Evolutionary conservation across 225 moss, liverwort and hornwort species (phyloP).

Genomic region (Thuidium tamariscinum): DNA sequence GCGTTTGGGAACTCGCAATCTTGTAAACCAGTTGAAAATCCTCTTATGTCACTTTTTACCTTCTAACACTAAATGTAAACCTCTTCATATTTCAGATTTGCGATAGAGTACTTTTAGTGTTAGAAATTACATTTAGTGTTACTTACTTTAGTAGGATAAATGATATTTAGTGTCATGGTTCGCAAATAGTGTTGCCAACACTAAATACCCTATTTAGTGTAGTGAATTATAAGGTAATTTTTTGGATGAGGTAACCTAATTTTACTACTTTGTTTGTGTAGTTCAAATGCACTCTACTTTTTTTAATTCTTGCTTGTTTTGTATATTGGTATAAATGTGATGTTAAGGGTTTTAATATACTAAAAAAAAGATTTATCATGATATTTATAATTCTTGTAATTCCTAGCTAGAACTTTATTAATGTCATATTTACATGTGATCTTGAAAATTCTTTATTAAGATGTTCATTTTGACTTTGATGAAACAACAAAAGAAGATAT

Average conservation of each 20-base stretch:
- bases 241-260: background rate
- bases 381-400: background rate
- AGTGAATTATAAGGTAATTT: fast-evolving
- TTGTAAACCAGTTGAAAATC: too few relatives aligned
- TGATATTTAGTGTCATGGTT: too few relatives aligned
- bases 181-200: too few relatives aligned
- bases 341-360: background rate
- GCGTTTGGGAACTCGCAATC: too few relatives aligned
- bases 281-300: background rate
- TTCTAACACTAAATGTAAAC: too few relatives aligned
- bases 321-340: fast-evolving
- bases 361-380: background rate
- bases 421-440: background rate
- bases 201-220: too few relatives aligned
- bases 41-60: too few relatives aligned
- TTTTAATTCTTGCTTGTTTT: background rate
- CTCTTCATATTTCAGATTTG: too few relatives aligned
- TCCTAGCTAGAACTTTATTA: background rate
- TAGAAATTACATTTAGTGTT: too few relatives aligned
- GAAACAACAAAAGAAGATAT: background rate
- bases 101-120: too few relatives aligned
- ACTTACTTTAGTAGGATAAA: too few relatives aligned
- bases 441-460: background rate
- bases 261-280: fast-evolving
- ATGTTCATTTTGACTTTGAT: background rate